These are phyloP conservation scores for Trebouxia gelatinosa DNA, from an alignment of 163 green algal genomes.

Conservation along the genomic window DNA sequence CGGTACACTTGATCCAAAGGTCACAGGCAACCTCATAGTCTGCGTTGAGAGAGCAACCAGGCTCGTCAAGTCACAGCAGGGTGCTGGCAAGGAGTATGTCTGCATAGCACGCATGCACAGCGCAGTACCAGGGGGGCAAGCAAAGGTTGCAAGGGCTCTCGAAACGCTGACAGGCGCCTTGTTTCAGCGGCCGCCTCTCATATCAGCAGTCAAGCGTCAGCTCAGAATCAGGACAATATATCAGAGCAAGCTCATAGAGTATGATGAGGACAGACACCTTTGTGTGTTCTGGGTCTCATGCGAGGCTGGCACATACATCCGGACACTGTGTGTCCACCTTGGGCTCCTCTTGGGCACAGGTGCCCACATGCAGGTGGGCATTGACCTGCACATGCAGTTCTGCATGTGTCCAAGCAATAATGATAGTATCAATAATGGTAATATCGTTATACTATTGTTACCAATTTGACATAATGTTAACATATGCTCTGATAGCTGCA, in stretches of 20 bases:
- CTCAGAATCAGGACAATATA: conserved; percentile 98
- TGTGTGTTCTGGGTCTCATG: conserved; percentile 96
- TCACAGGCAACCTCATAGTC: conserved; percentile 97
- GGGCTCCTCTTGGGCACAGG: conserved; percentile 94
- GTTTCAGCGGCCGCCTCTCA: conserved; percentile 94
- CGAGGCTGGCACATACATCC: conserved; percentile 97
- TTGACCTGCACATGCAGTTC: too few species aligned
- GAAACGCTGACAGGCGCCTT: conserved; percentile 88
- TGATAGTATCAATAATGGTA: too few species aligned
- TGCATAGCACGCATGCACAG: conserved; percentile 80
- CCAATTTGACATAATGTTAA: too few species aligned
- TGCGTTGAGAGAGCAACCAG: conserved; percentile 94
- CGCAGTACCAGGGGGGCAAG: conserved; percentile 73
- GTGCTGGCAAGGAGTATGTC: conserved; percentile 99
- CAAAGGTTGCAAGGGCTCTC: conserved; percentile 75
- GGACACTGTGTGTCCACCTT: conserved; percentile 97
- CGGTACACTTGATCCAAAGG: conserved; percentile 97
- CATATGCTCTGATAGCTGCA: too few species aligned
- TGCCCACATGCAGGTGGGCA: conserved; percentile 85
- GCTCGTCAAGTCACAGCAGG: conserved; percentile 98
- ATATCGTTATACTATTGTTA: too few species aligned
- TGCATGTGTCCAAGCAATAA: too few species aligned
- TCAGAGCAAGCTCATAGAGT: conserved; percentile 92
- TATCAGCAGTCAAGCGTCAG: conserved; percentile 98
- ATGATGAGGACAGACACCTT: conserved; percentile 94